Base-by-base conservation (phyloP, 2,329 filamentous ascomycete species). In the Microdochium trichocladiopsis region DNA sequence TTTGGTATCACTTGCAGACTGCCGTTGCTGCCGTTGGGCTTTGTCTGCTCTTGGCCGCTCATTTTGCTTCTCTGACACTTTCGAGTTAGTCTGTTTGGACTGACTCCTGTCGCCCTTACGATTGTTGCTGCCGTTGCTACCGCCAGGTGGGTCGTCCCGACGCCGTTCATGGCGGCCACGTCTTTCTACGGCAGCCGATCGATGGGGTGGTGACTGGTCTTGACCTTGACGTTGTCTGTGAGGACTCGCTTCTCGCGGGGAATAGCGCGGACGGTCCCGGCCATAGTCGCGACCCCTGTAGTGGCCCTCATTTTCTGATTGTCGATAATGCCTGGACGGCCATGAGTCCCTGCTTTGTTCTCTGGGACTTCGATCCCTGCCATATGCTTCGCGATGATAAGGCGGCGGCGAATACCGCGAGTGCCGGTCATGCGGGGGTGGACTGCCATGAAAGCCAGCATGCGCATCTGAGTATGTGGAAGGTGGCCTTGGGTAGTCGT, bases 131-230 rank as follows among this genome's bases (percentile, higher is more conserved):
- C 41, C 6, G 6, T 8, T 18, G n/a, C n/a, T 18, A 18, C 41
- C 6, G 3, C 18, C 41, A 33, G 22, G 45, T 10, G 28, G n/a
- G n/a, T 51, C 37, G 12, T 51, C 43, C 23, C 45, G 25, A 3
- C 43, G 53, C 18, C 54, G 51, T 47, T 60, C 55, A 22, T 60
- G 55, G 47, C 54, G 53, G 51, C 56, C 52, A 4, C 50, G 51
- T 3, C 50, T 43, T 49, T 56, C 57, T 10, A 47, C 47, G 28
- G 52, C 41, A 21, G 52, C 47, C 53, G 47, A 11, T 49, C 50
- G 6, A 52, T 53, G 11, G 47, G 55, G 47, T 57, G 54, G 5
- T 55, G 51, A 45, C 56, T 55, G 47, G 54, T 54, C 21, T 50
- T 52, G 14, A 33, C 22, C 21, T 49, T 51, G 33, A 50, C 50